Percentiles rank a stretch among this genome's conserved stretches.
Conservation (phyloP, 2,329 filamentous ascomycete genomes). For the Gliomastix tumulicola region DNA sequence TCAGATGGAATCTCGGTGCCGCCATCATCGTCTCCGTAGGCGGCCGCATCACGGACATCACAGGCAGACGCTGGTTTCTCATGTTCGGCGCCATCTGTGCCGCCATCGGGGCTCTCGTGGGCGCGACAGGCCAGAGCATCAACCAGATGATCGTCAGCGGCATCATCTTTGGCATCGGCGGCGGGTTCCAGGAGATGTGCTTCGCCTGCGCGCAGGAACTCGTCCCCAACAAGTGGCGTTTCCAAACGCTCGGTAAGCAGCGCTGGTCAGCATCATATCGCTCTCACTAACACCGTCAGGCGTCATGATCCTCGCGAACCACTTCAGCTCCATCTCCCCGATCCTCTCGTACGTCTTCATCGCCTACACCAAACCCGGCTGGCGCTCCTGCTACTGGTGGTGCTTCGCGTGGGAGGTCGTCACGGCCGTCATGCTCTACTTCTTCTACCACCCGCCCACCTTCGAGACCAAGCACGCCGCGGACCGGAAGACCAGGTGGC, state of each 20-base stretch:
- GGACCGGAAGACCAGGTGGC: slow-evolving; percentile 11
- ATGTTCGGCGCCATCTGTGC: slow-evolving; percentile 21
- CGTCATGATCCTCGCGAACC: slow-evolving; percentile 24
- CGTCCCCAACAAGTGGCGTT: slow-evolving; percentile 26
- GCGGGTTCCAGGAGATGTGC: slow-evolving; percentile 28
- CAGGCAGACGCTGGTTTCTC: slow-evolving; percentile 28
- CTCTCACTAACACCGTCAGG: slow-evolving; percentile 23
- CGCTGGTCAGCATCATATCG: slow-evolving; percentile 16
- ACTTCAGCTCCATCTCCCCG: slow-evolving; percentile 17
- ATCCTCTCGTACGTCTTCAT: slow-evolving; percentile 22
- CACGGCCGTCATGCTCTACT: slow-evolving; percentile 10
- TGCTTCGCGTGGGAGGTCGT: slow-evolving; percentile 21
- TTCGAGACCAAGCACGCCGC: slow-evolving; percentile 21
- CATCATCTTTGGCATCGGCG: slow-evolving; percentile 27
- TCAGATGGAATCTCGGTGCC: slow-evolving; percentile 22
- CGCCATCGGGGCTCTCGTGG: slow-evolving; percentile 26
- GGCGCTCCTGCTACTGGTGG: slow-evolving; percentile 23
- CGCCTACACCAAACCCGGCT: slow-evolving; percentile 15
- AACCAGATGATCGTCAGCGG: slow-evolving; percentile 30
- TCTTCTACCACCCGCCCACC: slow-evolving; percentile 24
- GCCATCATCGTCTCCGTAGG: slow-evolving; percentile 23
- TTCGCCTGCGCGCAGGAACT: slow-evolving; percentile 26
- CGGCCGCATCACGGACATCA: slow-evolving; percentile 28
- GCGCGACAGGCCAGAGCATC: slow-evolving; percentile 27
- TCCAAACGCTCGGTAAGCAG: slow-evolving; percentile 14